Conservation (phyloP, 768 basidiomycete species). For the Boletus tylopilopsis region DNA sequence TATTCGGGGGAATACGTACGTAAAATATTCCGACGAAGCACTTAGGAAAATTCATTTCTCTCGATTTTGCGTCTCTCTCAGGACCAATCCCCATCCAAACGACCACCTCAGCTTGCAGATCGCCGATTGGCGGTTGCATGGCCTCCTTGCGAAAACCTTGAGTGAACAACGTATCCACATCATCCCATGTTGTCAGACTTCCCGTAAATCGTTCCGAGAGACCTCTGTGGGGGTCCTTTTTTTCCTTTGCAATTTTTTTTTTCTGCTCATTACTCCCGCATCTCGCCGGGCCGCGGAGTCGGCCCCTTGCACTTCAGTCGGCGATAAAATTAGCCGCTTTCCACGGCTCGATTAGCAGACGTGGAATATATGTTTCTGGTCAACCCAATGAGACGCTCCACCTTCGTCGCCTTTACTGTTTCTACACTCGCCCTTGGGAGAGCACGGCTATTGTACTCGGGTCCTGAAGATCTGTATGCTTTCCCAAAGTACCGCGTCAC, state of each 20-base stretch:
- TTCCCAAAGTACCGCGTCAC: constrained; percentile 80
- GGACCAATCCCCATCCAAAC: neutral
- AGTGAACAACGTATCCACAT: constrained; percentile 5
- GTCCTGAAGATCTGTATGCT: constrained; percentile 77
- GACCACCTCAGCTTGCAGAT: constrained; percentile 7
- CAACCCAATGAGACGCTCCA: constrained; percentile 16
- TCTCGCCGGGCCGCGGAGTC: constrained; percentile 28
- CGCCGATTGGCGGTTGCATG: constrained; percentile 30
- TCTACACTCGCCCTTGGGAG: constrained; percentile 9
- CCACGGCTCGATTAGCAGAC: constrained; percentile 12
- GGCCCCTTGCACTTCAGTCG: constrained; percentile 26
- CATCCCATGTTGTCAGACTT: constrained; percentile 1
- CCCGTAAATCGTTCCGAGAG: neutral
- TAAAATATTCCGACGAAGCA: constrained; percentile 43
- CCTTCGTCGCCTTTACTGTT: constrained; percentile 16
- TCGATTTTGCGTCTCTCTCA: constrained; percentile 23
- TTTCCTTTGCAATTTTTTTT: neutral
- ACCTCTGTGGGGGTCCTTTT: neutral
- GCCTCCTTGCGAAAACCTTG: constrained; percentile 19
- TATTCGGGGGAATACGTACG: constrained; percentile 59
- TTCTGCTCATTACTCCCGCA: neutral
- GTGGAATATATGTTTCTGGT: constrained; percentile 7
- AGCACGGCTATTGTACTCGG: constrained; percentile 52
- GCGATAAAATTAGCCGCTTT: constrained; percentile 29
- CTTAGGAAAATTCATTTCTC: constrained; percentile 35